Conservation (phyloP, 345 rosid species). For the Hibiscus syriacus region DNA sequence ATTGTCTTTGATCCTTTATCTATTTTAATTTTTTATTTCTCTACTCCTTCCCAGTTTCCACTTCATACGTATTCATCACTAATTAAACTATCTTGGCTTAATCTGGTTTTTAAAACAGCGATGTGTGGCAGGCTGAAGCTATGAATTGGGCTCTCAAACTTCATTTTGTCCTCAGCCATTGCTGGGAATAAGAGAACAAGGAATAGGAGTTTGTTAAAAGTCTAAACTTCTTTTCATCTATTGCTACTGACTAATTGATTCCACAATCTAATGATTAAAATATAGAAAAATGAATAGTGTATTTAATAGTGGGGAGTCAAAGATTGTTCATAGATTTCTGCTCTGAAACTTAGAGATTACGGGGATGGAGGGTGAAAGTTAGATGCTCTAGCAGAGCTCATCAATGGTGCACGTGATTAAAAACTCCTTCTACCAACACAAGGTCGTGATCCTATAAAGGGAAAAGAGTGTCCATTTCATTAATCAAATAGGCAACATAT, state of each 20-base stretch:
- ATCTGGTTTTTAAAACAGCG: background rate
- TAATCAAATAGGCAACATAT: no score
- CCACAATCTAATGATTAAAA: conserved; percentile 11
- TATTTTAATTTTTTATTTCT: background rate
- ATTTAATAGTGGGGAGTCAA: conserved; percentile 8
- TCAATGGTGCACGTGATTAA: no score
- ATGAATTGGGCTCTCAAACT: background rate
- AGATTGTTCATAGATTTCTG: conserved; percentile 21
- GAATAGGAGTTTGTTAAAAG: background rate
- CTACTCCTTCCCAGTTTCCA: background rate
- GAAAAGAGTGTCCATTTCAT: no score
- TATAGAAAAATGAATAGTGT: background rate
- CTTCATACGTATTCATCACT: background rate
- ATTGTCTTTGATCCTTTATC: background rate
- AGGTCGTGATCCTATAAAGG: no score
- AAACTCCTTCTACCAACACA: no score
- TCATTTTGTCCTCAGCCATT: background rate
- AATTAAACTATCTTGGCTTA: background rate
- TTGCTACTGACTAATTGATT: background rate
- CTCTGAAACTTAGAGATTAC: conserved; percentile 14
- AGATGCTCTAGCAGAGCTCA: no score
- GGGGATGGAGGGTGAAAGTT: no score
- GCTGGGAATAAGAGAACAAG: background rate
- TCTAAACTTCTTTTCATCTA: background rate
- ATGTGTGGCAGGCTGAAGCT: background rate